phyloP scores from a whole-genome alignment of 1,139 yeast genomes.

The Taiozyma onychis region DNA sequence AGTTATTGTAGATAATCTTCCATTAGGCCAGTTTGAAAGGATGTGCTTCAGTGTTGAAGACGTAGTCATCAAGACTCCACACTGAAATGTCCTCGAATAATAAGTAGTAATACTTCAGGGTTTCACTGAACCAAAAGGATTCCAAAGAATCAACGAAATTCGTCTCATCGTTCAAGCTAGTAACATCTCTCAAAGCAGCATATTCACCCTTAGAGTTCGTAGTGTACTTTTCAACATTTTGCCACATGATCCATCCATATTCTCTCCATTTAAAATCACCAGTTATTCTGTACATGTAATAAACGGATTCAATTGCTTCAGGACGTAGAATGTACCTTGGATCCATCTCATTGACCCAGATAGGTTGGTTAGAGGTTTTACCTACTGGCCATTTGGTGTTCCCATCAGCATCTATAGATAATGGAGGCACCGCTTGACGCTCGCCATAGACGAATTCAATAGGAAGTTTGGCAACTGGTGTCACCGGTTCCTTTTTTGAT shows the following conservation, averaged over 20 bases:
- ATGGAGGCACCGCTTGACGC: neutral
- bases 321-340: slow-evolving; percentile 61
- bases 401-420: slow-evolving; percentile 1
- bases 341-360: slow-evolving; percentile 36
- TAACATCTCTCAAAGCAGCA: slow-evolving; percentile 50
- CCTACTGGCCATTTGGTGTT: slow-evolving; percentile 12
- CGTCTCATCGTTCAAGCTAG: slow-evolving; percentile 24
- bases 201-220: slow-evolving; percentile 34
- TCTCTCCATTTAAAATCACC: slow-evolving; percentile 68
- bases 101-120: slow-evolving; percentile 68
- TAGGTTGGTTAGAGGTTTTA: slow-evolving; percentile 22
- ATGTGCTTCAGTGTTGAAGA: slow-evolving; percentile 79
- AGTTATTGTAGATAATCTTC: neutral
- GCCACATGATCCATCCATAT: slow-evolving; percentile 63
- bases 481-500: neutral
- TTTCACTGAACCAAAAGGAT: slow-evolving; percentile 77
- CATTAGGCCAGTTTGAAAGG: slow-evolving; percentile 41
- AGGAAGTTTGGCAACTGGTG: neutral
- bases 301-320: slow-evolving; percentile 70
- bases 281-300: slow-evolving; percentile 67
- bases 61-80: slow-evolving; percentile 62
- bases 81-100: slow-evolving; percentile 57
- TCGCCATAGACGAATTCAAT: neutral
- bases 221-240: slow-evolving; percentile 42
- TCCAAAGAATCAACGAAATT: slow-evolving; percentile 43